Percentiles rank a stretch among this genome's conserved stretches.
Conservation (phyloP, 2,329 filamentous ascomycete species). For the Xylariaceae sp. region DNA sequence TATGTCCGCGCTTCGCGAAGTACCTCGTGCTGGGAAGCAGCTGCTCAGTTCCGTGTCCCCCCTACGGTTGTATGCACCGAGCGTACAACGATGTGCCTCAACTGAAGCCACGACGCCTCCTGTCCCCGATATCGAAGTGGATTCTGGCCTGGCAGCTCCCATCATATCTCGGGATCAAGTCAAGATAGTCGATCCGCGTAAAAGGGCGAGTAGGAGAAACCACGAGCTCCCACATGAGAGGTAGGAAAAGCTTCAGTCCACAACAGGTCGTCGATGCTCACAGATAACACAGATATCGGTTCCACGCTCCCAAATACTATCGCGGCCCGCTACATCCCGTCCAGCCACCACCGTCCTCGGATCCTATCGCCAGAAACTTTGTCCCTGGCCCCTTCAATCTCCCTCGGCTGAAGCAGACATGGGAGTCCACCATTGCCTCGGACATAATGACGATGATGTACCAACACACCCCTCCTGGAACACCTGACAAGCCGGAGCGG, state of each 20-base stretch:
- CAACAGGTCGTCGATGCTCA: conserved; percentile 3
- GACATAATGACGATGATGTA: conserved; percentile 90
- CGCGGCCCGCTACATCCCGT: conserved; percentile 90
- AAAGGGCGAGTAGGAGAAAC: conserved; percentile 29
- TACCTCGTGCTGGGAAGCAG: conserved; percentile 25
- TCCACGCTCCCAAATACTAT: conserved; percentile 88
- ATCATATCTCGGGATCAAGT: conserved; percentile 31
- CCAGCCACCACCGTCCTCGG: conserved; percentile 79
- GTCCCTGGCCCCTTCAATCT: conserved; percentile 85
- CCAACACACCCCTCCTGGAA: conserved; percentile 76
- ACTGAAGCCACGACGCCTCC: conserved; percentile 37
- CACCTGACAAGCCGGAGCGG: conserved; percentile 43
- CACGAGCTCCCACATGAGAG: conserved; percentile 23
- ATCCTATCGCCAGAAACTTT: conserved; percentile 83
- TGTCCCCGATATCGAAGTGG: conserved; percentile 45
- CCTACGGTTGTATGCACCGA: conserved; percentile 19
- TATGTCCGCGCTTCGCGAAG: conserved; percentile 27
- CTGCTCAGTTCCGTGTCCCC: conserved; percentile 21
- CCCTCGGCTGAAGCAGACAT: conserved; percentile 85
- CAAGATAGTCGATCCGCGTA: conserved; percentile 45
- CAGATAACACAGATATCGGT: conserved; percentile 75
- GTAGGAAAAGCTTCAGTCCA: conserved; percentile 11
- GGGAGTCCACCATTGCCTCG: conserved; percentile 75
- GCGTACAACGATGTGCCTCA: conserved; percentile 41
- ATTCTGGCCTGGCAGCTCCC: conserved; percentile 44